A percentile compares a stretch with the other conserved stretches of the same genome.
These are phyloP conservation scores for Cadophora malorum DNA, from an alignment of 2,329 filamentous ascomycete genomes.

Conservation along the genomic window DNA sequence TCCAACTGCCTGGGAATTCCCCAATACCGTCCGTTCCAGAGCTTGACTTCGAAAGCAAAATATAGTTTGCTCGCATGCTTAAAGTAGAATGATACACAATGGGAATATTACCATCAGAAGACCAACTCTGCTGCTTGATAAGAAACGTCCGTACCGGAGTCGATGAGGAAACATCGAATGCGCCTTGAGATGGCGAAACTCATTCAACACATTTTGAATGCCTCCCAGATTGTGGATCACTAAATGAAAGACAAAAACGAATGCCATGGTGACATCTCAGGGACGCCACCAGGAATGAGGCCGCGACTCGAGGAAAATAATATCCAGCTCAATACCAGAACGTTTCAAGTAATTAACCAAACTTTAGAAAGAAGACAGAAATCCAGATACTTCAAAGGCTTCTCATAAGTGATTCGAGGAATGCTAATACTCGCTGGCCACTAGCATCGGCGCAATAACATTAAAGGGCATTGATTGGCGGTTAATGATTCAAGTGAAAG, in stretches of 20 bases:
- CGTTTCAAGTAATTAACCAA: neutral
- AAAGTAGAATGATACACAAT: neutral
- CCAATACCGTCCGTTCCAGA: neutral
- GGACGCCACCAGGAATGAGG: neutral
- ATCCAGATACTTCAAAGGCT: neutral
- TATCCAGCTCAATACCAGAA: neutral
- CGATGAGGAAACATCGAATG: neutral
- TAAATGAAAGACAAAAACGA: neutral
- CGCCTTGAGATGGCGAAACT: neutral
- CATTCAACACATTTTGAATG: no score
- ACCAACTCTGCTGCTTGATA: no score
- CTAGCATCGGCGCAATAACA: slow-evolving; percentile 12
- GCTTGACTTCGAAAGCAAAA: neutral
- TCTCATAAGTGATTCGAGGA: neutral
- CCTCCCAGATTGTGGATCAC: no score
- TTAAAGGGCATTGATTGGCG: slow-evolving; percentile 16
- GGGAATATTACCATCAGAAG: no score
- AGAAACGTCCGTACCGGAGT: no score
- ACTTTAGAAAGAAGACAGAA: neutral
- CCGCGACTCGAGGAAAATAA: neutral
- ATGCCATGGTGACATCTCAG: neutral
- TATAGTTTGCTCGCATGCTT: neutral
- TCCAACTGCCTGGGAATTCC: neutral
- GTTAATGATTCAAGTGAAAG: slow-evolving; percentile 4
- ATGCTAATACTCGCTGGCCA: neutral